Evolutionary conservation across 129 eudicot species (phyloP), one percentile per base, ranked within the genome.

Genomic region (Arctium minus): DNA sequence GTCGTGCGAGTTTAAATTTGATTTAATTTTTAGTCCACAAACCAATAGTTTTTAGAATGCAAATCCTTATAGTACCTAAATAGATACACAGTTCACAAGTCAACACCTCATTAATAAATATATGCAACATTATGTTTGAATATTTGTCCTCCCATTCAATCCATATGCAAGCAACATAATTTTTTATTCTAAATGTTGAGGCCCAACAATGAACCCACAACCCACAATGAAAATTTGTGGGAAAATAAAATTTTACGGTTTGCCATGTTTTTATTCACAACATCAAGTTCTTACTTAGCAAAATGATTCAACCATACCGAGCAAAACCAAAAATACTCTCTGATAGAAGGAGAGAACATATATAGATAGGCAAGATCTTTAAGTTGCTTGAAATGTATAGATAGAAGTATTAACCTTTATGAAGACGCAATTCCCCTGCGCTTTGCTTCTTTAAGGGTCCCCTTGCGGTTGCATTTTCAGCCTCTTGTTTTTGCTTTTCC

Each of bases 401-500:
- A 79, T 79, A 65, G 17, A 80, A 15, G 29, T 8, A 40, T 40
- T 56, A 27, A 85, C 91, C 91, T 85, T 88, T 88, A 82, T 85
- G 84, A 42, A 88, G 87, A 70, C 88, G 88, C 76, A 88, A 62
- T 39, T 88, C 86, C 70, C 86, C 91, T 70, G 87, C 80, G 71
- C 78, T 82, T 82, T 82, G 91, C 87, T 88, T 88, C 82, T 82
- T 85, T 2, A 74, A 35, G 11, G 72, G 85, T 39, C 83, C 86
- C 33, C 12, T 82, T 29, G 80, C 87, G 40, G 72, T 85, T 71
- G 86, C 80, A 79, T 85, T 88, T 70, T 77, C 88, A 37, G 86
- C 83, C 30, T 56, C 86, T 75, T 82, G 78, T 17, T 40, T 85
- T 82, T 88, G 91, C 79, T 82, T 85, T 85, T 88, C 91, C 80